These are phyloP conservation scores for Stagonosporopsis vannaccii DNA, from an alignment of 2,329 filamentous ascomycete genomes.

Conservation along the genomic window DNA sequence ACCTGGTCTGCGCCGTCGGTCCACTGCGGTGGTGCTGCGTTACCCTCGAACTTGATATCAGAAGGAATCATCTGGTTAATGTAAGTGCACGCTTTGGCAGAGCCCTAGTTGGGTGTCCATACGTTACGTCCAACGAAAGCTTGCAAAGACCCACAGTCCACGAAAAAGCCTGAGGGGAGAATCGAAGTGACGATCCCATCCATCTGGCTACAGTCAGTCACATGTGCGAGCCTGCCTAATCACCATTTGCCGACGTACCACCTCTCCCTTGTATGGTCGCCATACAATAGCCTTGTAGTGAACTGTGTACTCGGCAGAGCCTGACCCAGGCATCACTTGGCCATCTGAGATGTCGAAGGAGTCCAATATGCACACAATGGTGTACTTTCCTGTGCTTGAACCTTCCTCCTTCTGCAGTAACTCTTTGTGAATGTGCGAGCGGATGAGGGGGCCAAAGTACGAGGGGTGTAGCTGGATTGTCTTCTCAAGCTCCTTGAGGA, in stretches of 20 bases:
- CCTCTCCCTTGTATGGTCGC: conserved; percentile 97
- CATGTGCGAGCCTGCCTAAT: not conserved
- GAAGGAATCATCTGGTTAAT: conserved; percentile 78
- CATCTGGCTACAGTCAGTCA: conserved; percentile 65
- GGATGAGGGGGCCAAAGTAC: conserved; percentile 94
- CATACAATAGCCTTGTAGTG: conserved; percentile 96
- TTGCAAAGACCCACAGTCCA: conserved; percentile 77
- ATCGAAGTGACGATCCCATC: conserved; percentile 93
- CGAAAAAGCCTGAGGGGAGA: conserved; percentile 91
- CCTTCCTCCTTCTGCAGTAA: conserved; percentile 94
- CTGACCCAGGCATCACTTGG: conserved; percentile 88
- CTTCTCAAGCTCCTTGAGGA: conserved; percentile 95
- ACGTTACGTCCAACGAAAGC: conserved; percentile 86
- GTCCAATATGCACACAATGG: conserved; percentile 98
- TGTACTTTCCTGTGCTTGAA: conserved; percentile 93
- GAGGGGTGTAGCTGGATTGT: conserved; percentile 95
- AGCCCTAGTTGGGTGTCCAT: conserved; percentile 50
- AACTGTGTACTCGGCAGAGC: conserved; percentile 92
- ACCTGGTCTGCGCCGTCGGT: conserved; percentile 94
- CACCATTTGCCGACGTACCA: conserved; percentile 66
- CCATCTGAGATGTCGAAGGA: conserved; percentile 94
- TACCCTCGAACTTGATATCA: conserved; percentile 93
- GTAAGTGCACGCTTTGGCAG: conserved; percentile 23
- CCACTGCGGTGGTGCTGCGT: conserved; percentile 95
- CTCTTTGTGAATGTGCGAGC: conserved; percentile 87